These are phyloP conservation scores for Vinca major DNA, from an alignment of 305 asterid species.

Conservation along the genomic window DNA sequence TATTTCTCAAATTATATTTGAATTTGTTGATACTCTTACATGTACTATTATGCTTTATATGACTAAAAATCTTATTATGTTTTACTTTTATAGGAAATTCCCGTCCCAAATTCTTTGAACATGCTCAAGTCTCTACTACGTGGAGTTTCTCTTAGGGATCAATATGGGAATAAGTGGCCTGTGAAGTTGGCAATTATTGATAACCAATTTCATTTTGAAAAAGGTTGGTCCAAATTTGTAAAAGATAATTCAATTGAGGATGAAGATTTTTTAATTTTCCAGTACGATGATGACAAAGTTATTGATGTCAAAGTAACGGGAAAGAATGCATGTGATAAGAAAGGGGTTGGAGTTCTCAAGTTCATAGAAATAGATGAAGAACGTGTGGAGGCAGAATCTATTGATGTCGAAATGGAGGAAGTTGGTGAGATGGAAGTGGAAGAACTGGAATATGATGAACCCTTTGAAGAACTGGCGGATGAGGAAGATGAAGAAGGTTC, in stretches of 20 bases:
- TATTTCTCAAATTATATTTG: neutral
- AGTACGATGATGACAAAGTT: neutral
- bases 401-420: neutral
- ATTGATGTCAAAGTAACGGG: constrained; percentile 20
- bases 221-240: constrained; percentile 24
- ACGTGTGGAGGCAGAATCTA: neutral
- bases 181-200: constrained; percentile 10
- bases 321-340: constrained; percentile 11
- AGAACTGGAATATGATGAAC: neutral
- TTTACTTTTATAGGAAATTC: neutral
- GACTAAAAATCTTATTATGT: neutral
- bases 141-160: constrained; percentile 18
- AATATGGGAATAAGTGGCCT: constrained; percentile 11
- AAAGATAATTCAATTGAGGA: constrained; percentile 16
- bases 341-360: constrained; percentile 3
- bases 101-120: neutral
- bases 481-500: neutral
- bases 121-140: neutral
- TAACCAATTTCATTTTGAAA: constrained; percentile 6
- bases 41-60: neutral
- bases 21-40: neutral
- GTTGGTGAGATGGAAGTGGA: neutral
- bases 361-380: neutral
- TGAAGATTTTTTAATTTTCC: constrained; percentile 3
- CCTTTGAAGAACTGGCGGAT: neutral